Base-by-base conservation (phyloP, 2,329 filamentous ascomycete genomes). In the Colletotrichum sp. region DNA sequence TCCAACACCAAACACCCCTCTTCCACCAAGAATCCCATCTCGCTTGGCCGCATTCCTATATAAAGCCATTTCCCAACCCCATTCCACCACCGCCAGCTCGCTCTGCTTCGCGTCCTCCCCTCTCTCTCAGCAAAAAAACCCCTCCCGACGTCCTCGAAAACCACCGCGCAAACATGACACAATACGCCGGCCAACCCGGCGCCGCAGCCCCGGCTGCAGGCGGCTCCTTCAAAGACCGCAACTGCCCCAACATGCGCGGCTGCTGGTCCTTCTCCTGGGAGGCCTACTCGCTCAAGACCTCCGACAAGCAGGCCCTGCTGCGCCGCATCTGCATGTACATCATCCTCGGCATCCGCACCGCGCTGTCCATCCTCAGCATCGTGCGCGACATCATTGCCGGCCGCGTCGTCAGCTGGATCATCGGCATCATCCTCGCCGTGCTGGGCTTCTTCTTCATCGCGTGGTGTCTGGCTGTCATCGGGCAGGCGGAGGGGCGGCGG, bases 321-420 rank as follows among this genome's bases (percentile, higher is more conserved):
- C 74, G 74, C 4, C 71, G 71, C n/a, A 34, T 74, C 24, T 76
- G 71, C 71, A 76, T 76, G 74, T 61, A 61, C 32, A n/a, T 71
- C 52, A 57, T 67, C 52, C 71, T 76, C 36, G 71, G 43, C 36
- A 57, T 57, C 18, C 65, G 74, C 36, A 74, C 71, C 16, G 74
- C 66, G 26, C 30, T 75, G 9, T 71, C 65, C 59, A 32, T 75
- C 30, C 13, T 75, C 8, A 64, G 52, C 71, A 28, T 76, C 63
- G 24, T 63, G 28, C 16, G 52, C 60, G 59, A 67, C 60, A 12
- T 63, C 59, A 39, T 39, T 7, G 21, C 24, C 28, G 34, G 26
- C 15, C 52, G 57, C 16, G 28, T 75, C 65, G 30, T 15, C 59
- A 32, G 65, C 18, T 60, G 69, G 43, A 63, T 71, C 24, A 18